Conservation (phyloP, 2,329 filamentous ascomycete species). For the Akanthomyces uredinophilus region DNA sequence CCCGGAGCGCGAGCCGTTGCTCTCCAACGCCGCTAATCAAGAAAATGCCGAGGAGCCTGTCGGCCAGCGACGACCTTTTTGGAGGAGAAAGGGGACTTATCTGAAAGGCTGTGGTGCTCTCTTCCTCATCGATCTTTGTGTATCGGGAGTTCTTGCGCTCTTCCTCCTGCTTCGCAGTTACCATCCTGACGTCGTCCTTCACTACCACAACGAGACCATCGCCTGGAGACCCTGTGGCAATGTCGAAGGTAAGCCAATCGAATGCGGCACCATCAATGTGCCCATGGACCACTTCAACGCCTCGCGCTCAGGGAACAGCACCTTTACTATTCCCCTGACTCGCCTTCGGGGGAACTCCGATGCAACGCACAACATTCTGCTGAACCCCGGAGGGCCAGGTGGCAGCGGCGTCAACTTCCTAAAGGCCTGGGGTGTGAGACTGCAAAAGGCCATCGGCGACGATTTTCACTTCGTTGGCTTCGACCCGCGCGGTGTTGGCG, state of each 20-base stretch:
- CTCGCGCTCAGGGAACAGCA: constrained; percentile 29
- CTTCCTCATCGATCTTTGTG: background rate
- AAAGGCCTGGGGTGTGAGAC: background rate
- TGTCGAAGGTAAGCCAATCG: constrained; percentile 30
- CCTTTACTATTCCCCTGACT: constrained; percentile 39
- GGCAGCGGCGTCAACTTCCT: constrained; percentile 6
- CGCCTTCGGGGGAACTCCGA: constrained; percentile 36
- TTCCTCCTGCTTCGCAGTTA: background rate
- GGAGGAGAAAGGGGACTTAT: background rate
- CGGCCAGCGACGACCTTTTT: background rate
- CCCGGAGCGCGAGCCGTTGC: constrained; percentile 3
- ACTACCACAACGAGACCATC: constrained; percentile 32
- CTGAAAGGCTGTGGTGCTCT: background rate
- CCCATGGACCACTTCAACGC: constrained; percentile 43
- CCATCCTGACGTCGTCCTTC: background rate
- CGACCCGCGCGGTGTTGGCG: constrained; percentile 40
- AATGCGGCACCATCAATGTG: constrained; percentile 39
- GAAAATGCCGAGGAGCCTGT: background rate
- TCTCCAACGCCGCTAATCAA: background rate
- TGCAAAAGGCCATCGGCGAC: background rate
- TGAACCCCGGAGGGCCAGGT: constrained; percentile 44
- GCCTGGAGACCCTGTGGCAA: constrained; percentile 36
- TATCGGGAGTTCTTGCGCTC: background rate
- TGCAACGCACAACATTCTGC: constrained; percentile 37
- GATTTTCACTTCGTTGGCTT: constrained; percentile 34